Evolutionary conservation across 176 grass and related monocot species (phyloP), one percentile per base, ranked within the genome.

Genomic region (Cenchrus americanus): DNA sequence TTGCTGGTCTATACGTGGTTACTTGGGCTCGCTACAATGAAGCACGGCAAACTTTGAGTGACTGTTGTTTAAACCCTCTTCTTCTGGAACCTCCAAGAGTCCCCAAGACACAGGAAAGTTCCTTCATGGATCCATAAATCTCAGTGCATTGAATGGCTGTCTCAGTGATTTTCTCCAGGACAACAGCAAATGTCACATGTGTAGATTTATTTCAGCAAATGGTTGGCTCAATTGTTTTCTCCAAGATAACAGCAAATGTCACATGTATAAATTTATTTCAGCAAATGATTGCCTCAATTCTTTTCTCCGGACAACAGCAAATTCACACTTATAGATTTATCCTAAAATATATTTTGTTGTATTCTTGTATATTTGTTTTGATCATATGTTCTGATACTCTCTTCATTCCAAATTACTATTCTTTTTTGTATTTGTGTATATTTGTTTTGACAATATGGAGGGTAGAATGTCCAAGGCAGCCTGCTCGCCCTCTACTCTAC

Each of bases 1-100:
- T 98, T 82, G 86, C 71, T 73, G 96, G 96, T 10, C 81, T 96
- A 67, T 96, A 99, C 77, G 64, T 96, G 22, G 93, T 99, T 71
- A 99, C 91, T 1, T 99, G 96, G 96, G 85, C 86, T 68, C 93
- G 89, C 15, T 85, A 85, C 64, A 94, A 87, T 59, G 91, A 93
- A 53, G 74, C 85, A 0, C 72, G 85, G 19, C 64, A 54, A 71
- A 34, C 62, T 2, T 44, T 17, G 22, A 41, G 34, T 0, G n/a
- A 78, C 66, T 70, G 66, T 51, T 89, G 82, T 66, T 78, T 89
- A 7, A 78, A 66, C 5, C 83, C 89, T 65, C 80, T 94, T 68
- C 89, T 96, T 6, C 48, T 57, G 34, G 59, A 87, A 21, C 72
- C 83, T 69, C 59, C 52, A 80, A 71, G 82, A 65, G 47, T 21